phyloP scores from a whole-genome alignment of 768 basidiomycete species.

The Wakefieldia striispora region DNA sequence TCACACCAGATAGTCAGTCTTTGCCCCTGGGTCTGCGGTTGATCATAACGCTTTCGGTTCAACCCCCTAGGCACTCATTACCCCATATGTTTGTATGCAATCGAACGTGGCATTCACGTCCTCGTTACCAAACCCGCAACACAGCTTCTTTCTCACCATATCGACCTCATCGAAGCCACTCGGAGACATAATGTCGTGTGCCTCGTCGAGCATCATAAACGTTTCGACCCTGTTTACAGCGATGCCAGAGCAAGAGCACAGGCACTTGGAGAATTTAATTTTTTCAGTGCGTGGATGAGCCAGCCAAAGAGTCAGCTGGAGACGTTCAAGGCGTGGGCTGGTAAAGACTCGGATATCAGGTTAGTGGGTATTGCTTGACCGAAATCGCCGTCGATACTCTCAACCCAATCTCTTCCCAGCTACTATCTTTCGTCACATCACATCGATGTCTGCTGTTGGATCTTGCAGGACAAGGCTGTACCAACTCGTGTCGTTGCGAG shows the following conservation, averaged over 20 bases:
- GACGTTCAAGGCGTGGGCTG: slow-evolving; percentile 95
- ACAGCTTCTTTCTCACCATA: slow-evolving; percentile 81
- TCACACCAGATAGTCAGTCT: slow-evolving; percentile 82
- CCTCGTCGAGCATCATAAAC: slow-evolving; percentile 94
- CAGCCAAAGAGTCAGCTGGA: slow-evolving; percentile 94
- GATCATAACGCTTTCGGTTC: neutral
- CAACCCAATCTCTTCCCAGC: slow-evolving; percentile 34
- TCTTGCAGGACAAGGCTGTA: slow-evolving; percentile 69
- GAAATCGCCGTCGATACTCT: neutral
- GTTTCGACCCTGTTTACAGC: slow-evolving; percentile 90
- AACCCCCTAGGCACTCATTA: slow-evolving; percentile 69
- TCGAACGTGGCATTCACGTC: slow-evolving; percentile 83
- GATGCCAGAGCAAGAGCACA: slow-evolving; percentile 81
- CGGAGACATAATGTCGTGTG: slow-evolving; percentile 78
- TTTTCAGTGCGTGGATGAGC: slow-evolving; percentile 97
- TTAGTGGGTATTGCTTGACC: slow-evolving; percentile 16
- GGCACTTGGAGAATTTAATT: slow-evolving; percentile 87
- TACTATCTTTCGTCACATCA: slow-evolving; percentile 97
- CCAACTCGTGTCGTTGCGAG: slow-evolving; percentile 88
- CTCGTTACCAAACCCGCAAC: slow-evolving; percentile 93
- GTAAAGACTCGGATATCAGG: slow-evolving; percentile 93
- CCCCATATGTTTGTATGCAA: slow-evolving; percentile 81
- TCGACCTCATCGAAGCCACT: slow-evolving; percentile 71
- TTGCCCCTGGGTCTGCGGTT: neutral
- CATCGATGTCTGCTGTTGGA: slow-evolving; percentile 87